Evolutionary conservation across 176 grass and related monocot species (phyloP), one percentile per base, ranked within the genome.

Genomic region (Cocos nucifera): DNA sequence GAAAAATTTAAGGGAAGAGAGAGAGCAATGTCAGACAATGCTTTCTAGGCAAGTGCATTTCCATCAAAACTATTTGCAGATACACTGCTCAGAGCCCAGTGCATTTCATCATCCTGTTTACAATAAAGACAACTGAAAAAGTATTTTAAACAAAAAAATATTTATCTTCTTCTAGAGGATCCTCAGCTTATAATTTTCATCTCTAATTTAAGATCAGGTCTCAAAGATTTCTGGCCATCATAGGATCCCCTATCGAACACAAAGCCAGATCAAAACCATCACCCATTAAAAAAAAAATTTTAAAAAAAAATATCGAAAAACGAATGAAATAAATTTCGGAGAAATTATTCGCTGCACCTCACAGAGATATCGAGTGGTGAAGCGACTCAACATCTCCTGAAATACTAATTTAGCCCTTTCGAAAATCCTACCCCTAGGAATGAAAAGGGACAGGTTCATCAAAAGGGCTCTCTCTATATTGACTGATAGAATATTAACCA

Each of bases 151-250:
- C 3, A 21, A 12, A 58, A 1, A 25, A 64, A 53, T 26, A 4
- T 29, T 54, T 27, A 51, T 7, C 10, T 30, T 19, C 3, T 39
- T 53, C 4, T 24, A 17, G 61, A 32, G 6, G 19, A 62, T 54
- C 90, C 87, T 91, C 84, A 97, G 87, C 81, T 88, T 88, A n/a
- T 78, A 51, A 7, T 76, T 91, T 73, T 83, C 87, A 91, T 78
- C 92, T 78, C 62, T 17, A 67, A 55, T 62, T 82, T 72, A 77
- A 77, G 76, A 70, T 97, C 92, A 91, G 92, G 78, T 97, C 87
- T 97, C 93, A 97, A 97, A 97, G 87, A 97, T 97, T 79, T 4
- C 70, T 69, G 88, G 81, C 81, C 92, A 97, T 97, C 87, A 97
- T 67, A 4, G 87, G 92, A 67, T 30, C 58, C 56, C 59, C 7